These are phyloP conservation scores for Miscanthus lutarioriparius DNA, from an alignment of 176 grass and related monocot genomes.

Conservation along the genomic window DNA sequence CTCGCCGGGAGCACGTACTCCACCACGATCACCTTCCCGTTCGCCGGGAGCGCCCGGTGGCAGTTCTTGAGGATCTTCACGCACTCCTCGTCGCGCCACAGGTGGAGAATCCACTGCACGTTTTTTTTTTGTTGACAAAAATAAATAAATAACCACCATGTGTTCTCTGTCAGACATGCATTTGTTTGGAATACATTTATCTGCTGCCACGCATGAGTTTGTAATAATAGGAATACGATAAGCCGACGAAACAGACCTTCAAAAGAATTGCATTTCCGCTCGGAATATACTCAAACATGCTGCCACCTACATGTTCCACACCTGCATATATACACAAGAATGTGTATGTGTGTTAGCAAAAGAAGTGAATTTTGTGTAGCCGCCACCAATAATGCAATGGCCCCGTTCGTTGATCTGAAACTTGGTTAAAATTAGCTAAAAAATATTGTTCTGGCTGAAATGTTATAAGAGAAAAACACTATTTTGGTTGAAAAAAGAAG, in stretches of 20 bases:
- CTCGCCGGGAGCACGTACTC: not conserved
- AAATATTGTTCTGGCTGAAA: too few relatives aligned
- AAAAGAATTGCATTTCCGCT: not conserved
- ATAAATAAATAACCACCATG: too few relatives aligned
- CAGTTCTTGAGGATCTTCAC: not conserved
- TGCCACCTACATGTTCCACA: slow-evolving; percentile 34
- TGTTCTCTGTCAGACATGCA: too few relatives aligned
- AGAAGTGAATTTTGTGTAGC: not conserved
- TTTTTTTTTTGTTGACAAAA: too few relatives aligned
- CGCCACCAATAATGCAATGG: not conserved
- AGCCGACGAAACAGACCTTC: too few relatives aligned
- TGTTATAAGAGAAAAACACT: too few relatives aligned
- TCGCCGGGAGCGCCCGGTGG: not conserved
- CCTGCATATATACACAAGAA: not conserved
- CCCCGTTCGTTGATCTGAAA: too few relatives aligned
- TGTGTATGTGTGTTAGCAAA: not conserved
- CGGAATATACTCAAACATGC: slow-evolving; percentile 35
- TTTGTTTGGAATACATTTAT: too few relatives aligned
- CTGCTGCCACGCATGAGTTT: too few relatives aligned
- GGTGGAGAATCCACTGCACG: not conserved
- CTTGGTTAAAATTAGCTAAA: too few relatives aligned
- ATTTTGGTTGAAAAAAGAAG: too few relatives aligned
- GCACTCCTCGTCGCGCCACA: not conserved
- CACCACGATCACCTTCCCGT: not conserved
- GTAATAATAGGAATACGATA: too few relatives aligned